phyloP scores from a whole-genome alignment of 148 eudicot genomes.

The Rhododendron kiyosumense region DNA sequence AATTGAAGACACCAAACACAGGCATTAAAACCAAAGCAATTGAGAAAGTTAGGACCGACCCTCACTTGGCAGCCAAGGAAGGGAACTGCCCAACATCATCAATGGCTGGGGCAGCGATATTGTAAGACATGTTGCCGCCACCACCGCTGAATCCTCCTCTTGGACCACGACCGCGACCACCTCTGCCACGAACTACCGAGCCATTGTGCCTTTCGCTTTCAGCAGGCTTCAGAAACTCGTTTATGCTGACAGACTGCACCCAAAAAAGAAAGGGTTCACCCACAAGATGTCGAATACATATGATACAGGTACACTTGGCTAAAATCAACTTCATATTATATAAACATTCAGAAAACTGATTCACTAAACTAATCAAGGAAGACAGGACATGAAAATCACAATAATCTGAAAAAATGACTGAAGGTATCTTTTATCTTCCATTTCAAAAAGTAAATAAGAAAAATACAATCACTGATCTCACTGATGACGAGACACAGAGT shows the following conservation, averaged over 20 bases:
- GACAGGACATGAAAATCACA: not conserved
- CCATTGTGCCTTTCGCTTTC: conserved; percentile 41
- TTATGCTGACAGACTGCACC: conserved; percentile 49
- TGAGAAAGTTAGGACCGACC: not conserved
- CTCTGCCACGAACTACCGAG: conserved; percentile 50
- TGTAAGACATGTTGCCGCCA: conserved; percentile 26
- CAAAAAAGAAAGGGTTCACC: not conserved
- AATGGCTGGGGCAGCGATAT: conserved; percentile 36
- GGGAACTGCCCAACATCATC: conserved; percentile 48
- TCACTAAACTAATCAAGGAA: not conserved
- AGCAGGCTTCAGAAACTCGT: conserved; percentile 55
- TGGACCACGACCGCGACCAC: conserved; percentile 47
- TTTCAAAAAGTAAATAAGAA: too few species aligned
- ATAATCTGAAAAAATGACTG: not conserved
- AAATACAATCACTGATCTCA: too few species aligned
- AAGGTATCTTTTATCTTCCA: not conserved
- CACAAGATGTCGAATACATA: not conserved
- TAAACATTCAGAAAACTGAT: not conserved
- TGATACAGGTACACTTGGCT: not conserved
- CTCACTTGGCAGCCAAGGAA: conserved; percentile 44
- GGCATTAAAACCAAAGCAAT: conserved; percentile 6
- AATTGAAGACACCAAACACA: conserved; percentile 8
- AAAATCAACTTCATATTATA: not conserved
- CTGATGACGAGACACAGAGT: not conserved
- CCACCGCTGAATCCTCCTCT: conserved; percentile 39